Percentiles rank a stretch among this genome's conserved stretches.
phyloP scores from a whole-genome alignment of 108 stramenopile genomes.

The Discostella stelligeroides region DNA sequence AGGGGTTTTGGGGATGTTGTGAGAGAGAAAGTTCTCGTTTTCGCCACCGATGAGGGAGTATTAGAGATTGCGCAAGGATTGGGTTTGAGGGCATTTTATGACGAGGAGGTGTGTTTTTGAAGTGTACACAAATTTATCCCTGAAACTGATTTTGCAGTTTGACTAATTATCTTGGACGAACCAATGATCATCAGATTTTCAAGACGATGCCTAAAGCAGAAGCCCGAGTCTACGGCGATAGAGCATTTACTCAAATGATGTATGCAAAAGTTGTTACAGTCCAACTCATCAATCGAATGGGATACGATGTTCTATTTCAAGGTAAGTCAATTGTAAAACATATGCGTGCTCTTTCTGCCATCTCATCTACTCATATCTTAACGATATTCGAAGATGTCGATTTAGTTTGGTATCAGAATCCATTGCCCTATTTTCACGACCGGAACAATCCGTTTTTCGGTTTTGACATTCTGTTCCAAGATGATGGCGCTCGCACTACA shows the following conservation, averaged over 20 bases:
- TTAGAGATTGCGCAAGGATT: constrained; percentile 48
- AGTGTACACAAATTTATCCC: too few species aligned
- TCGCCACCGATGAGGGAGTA: constrained; percentile 56
- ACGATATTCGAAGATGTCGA: constrained; percentile 22
- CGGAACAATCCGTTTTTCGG: constrained; percentile 34
- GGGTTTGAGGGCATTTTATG: constrained; percentile 54
- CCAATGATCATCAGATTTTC: constrained; percentile 21
- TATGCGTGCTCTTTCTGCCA: neutral
- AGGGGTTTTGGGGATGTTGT: constrained; percentile 49
- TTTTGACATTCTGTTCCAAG: constrained; percentile 87
- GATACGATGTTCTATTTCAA: constrained; percentile 67
- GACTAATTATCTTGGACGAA: too few species aligned
- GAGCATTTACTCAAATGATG: constrained; percentile 66
- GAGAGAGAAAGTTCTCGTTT: constrained; percentile 46
- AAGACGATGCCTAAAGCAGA: constrained; percentile 45
- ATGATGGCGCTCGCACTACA: constrained; percentile 80
- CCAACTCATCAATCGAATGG: constrained; percentile 53
- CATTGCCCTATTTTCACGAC: constrained; percentile 63
- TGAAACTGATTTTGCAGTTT: too few species aligned
- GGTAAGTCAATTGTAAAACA: constrained; percentile 62
- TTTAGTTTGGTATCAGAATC: constrained; percentile 59
- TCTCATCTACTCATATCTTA: neutral
- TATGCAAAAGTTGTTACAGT: constrained; percentile 65
- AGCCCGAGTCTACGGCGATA: constrained; percentile 58
- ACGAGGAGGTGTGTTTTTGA: constrained; percentile 34